Base-by-base conservation (phyloP, 148 eudicot species). In the Salicornia ramosissima region DNA sequence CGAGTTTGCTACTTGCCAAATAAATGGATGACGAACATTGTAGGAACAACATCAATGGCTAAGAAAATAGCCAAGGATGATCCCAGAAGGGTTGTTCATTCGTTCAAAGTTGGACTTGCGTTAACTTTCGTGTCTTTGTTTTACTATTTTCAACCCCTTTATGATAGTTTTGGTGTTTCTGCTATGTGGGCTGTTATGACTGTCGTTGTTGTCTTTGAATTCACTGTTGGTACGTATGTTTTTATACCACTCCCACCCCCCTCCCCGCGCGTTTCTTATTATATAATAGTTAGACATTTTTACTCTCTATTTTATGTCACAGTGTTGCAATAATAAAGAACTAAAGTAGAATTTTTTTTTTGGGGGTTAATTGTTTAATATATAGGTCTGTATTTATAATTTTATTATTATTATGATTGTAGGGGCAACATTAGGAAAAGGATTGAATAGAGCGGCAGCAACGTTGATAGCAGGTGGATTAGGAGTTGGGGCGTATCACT, bases 371-470 rank as follows among this genome's bases (percentile, higher is more conserved):
- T 2, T 18, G 33, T 33, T 22, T 69, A 9, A 13, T 0, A 46
- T 14, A 14, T 2, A 3, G 13, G 2, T 13, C 50, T 0, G 16
- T 13, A 46, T 8, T 43, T 8, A 8, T 2, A 1, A 8, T 8
- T 10, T 1, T 14, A 46, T 46, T 19, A 46, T 43, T 43, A 10
- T 16, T 39, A 18, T 6, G 63, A 5, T 34, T 76, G 24, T 76
- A 91, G 93, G 97, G 33, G 91, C 88, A 72, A 91, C 97, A 31
- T 26, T 91, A 39, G 80, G 85, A 18, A 91, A 86, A 80, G 82
- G 94, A 34, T 52, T 91, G 29, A 88, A 88, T 56, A 83, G 91
- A 67, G 84, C 74, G 18, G 16, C 85, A 25, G 94, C 97, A 36
- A 88, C 97, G 56, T 39, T 87, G n/a, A 11, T 78, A n/a, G 97